Base-by-base conservation (phyloP, 208 protist genomes). In the Acanthamoeba pearcei region DNA sequence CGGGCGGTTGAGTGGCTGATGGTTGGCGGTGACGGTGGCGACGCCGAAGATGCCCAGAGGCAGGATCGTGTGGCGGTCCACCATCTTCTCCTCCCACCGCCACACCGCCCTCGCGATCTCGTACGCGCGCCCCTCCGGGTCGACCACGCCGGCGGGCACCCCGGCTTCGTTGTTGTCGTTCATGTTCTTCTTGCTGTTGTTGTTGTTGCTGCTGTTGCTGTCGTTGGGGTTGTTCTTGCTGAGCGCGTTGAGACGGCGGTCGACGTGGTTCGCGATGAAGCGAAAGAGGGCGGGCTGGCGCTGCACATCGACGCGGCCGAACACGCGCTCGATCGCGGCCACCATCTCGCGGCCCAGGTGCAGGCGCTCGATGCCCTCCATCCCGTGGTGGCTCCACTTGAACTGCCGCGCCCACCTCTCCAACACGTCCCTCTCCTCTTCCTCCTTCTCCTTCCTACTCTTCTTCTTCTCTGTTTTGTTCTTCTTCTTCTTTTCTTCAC, bases 321-420 rank as follows among this genome's bases (percentile, higher is more conserved):
- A 89, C 29, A 89, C 80, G 12, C 53, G 49, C 80, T 89, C 32
- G 80, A 89, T 89, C n/a, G 80, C 80, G 12, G 80, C 22, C 29
- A 89, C 80, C 80, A 89, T 89, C 80, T 57, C 80, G n/a, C 27
- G 80, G n/a, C 80, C 80, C 27, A 89, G 80, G 53, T 89, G 80
- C 19, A 89, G 80, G 24, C 64, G n/a, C 32, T 60, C 24, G 80
- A 89, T 60, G 51, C 80, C 80, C 51, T 35, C 80, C 80, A 89
- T 89, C 29, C 53, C 51, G 80, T 89, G 80, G 53, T 89, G 22
- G 29, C 53, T 35, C 80, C 80, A 89, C 53, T 46, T 57, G 80
- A 89, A 89, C 80, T 89, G 80, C 13, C 80, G 19, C 24, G 9
- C 51, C 80, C 80, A 89, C 29, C 80, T 29, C 9, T 89, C 80